Evolutionary conservation across 1,284 basidiomycete species (phyloP).

Genomic region (Moniliella sp.): DNA sequence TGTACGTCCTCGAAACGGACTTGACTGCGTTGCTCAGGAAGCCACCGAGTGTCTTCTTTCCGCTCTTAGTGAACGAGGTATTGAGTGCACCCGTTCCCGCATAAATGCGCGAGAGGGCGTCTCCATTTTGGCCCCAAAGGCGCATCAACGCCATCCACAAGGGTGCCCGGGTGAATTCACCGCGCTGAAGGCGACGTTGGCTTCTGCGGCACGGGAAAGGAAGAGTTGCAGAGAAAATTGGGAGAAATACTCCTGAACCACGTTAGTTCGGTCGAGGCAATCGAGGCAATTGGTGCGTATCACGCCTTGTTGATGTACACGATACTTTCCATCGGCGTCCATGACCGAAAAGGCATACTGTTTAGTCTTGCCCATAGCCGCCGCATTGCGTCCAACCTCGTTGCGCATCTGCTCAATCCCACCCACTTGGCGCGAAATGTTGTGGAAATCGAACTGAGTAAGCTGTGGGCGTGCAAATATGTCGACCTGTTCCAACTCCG

Average conservation of each 20-base stretch:
- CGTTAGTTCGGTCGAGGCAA: slow-evolving; percentile 92
- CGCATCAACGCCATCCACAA: slow-evolving; percentile 76
- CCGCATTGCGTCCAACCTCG: slow-evolving; percentile 45
- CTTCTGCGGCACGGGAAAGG: slow-evolving; percentile 8
- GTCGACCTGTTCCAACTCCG: neutral
- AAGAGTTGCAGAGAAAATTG: slow-evolving; percentile 17
- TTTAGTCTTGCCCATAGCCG: slow-evolving; percentile 42
- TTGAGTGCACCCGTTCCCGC: slow-evolving; percentile 90
- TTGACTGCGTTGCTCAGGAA: slow-evolving; percentile 78
- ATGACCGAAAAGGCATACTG: slow-evolving; percentile 53
- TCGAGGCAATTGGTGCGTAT: slow-evolving; percentile 90
- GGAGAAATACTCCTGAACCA: slow-evolving; percentile 52
- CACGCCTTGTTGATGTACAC: slow-evolving; percentile 50
- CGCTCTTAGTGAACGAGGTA: slow-evolving; percentile 67
- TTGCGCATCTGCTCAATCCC: slow-evolving; percentile 68
- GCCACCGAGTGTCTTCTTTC: slow-evolving; percentile 52
- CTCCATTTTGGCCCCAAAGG: slow-evolving; percentile 52
- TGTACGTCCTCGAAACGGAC: slow-evolving; percentile 54
- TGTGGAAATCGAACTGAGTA: slow-evolving; percentile 86
- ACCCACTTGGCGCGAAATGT: slow-evolving; percentile 47
- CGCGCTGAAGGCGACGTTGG: slow-evolving; percentile 7
- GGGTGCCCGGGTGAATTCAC: slow-evolving; percentile 25
- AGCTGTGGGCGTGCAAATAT: slow-evolving; percentile 36
- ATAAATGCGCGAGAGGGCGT: slow-evolving; percentile 49
- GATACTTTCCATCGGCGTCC: slow-evolving; percentile 36